Evolutionary conservation across 345 rosid genomes (phyloP), one percentile per base, ranked within the genome.

Genomic region (Lepidium africanum): DNA sequence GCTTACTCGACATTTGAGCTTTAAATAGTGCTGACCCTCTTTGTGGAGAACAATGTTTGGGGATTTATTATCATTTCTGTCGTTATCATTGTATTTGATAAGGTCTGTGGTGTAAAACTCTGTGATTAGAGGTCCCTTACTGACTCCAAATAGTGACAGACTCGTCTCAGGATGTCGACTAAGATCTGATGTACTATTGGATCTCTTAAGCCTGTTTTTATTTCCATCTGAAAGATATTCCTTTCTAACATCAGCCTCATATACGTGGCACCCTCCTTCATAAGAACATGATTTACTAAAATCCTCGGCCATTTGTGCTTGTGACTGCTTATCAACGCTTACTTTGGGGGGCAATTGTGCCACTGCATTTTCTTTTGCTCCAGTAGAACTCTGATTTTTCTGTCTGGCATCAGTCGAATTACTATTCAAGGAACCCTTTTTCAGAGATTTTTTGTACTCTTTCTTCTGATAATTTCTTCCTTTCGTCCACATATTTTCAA

Each of bases 401-500:
- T 79, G 56, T 61, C 70, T 19, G 45, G 38, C 53, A 25, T 65
- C 71, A 17, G 39, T 3, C 33, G 65, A 58, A 68, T 55, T 74
- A 48, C 71, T 43, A 40, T 55, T 27, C 45, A 41, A 38, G 16
- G 80, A 69, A 63, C 69, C 79, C 63, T 63, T 79, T 37, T 70
- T 63, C 43, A 74, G 21, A 55, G 80, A 64, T 13, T 49, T 76
- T 75, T 84, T 91, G 52, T 76, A 76, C 82, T 91, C 96, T 74
- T 83, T 87, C 82, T 59, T 86, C 77, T 85, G 90, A 70, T 91
- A 89, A 72, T 89, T 83, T 78, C 92, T 87, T 82, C 99, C 99
- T 82, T 84, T 91, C 1, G 97, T 82, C 98, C 99, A 95, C 98
- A 95, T 81, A 73, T 89, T 91, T 67, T 95, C 99, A 65, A 95